A percentile compares a stretch with the other conserved stretches of the same genome.
These are phyloP conservation scores for Leishmania aethiopica DNA, from an alignment of 208 protist species.

Conservation along the genomic window DNA sequence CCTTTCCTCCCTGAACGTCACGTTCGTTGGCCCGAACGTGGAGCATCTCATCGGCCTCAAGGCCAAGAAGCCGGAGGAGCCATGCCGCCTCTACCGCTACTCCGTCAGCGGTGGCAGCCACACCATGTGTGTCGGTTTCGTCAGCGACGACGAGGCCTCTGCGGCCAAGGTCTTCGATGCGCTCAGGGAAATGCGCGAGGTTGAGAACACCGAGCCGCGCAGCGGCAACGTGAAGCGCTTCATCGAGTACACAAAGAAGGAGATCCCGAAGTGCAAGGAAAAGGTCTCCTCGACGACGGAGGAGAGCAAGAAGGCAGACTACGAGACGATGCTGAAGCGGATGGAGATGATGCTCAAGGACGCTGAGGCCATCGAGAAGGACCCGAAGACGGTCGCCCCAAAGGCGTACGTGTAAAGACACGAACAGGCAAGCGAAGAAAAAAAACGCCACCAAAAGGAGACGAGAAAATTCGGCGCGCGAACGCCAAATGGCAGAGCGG, in stretches of 20 bases:
- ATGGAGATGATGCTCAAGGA: slow-evolving; percentile 86
- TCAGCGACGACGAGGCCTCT: slow-evolving; percentile 39
- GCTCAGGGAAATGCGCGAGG: slow-evolving; percentile 40
- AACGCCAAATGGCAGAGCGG: not conserved
- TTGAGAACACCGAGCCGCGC: slow-evolving; percentile 67
- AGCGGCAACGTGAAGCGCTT: slow-evolving; percentile 85
- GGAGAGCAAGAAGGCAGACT: slow-evolving; percentile 44
- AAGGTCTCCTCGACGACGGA: slow-evolving; percentile 40
- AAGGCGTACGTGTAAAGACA: slow-evolving; percentile 46
- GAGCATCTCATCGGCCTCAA: slow-evolving; percentile 52
- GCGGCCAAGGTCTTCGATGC: slow-evolving; percentile 34
- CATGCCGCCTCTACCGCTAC: slow-evolving; percentile 68
- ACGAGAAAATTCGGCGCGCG: not conserved
- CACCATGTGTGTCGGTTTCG: slow-evolving; percentile 39
- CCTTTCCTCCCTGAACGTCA: slow-evolving; percentile 64
- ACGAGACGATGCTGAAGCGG: slow-evolving; percentile 45
- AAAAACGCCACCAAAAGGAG: not conserved
- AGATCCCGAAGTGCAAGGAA: slow-evolving; percentile 53
- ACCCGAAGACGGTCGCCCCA: slow-evolving; percentile 46
- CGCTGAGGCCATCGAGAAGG: slow-evolving; percentile 50
- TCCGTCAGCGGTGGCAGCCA: slow-evolving; percentile 64
- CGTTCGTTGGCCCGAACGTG: slow-evolving; percentile 45
- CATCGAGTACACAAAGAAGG: slow-evolving; percentile 69
- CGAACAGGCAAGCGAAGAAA: not conserved
- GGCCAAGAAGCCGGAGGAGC: slow-evolving; percentile 50